Percentiles rank a stretch among this genome's conserved stretches.
Evolutionary conservation across 2,329 filamentous ascomycete genomes (phyloP).

Genomic region (Pseudogymnoascus sp.): DNA sequence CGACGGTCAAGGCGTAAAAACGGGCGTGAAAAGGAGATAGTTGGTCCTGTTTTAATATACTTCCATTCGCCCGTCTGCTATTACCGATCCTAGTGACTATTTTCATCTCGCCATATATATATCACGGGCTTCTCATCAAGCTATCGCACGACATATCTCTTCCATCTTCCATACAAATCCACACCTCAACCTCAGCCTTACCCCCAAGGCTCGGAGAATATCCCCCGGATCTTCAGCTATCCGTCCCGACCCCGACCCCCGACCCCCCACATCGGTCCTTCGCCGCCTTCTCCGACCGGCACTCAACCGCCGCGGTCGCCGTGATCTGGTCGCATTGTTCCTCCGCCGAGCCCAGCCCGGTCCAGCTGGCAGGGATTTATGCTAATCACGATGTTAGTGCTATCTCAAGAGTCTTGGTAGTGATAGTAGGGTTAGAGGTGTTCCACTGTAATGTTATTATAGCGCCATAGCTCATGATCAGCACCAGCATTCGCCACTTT

Average conservation of each 20-base stretch:
- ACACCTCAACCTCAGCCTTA: not conserved
- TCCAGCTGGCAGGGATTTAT: not conserved
- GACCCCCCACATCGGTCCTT: not conserved
- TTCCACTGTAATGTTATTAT: conserved; percentile 6
- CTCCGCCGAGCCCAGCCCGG: conserved; percentile 1
- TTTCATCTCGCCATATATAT: not conserved
- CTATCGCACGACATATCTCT: too few relatives aligned
- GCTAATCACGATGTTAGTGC: not conserved
- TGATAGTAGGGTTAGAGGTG: not conserved
- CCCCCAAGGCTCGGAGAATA: not conserved
- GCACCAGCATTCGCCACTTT: not conserved
- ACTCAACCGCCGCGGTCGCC: not conserved
- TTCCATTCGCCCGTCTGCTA: not conserved
- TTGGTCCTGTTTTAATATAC: not conserved
- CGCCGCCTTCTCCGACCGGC: not conserved
- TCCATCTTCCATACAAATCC: not conserved
- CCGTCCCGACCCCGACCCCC: not conserved
- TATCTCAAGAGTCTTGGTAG: not conserved
- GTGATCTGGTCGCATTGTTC: conserved; percentile 3
- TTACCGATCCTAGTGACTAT: too few relatives aligned
- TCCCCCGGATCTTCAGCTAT: not conserved
- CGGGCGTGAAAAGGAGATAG: not conserved
- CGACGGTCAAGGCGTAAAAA: not conserved
- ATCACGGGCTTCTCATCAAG: not conserved
- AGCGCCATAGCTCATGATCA: not conserved